Evolutionary conservation across 176 grass and related monocot genomes (phyloP), one percentile per base, ranked within the genome.

Genomic region (Avena sativa): DNA sequence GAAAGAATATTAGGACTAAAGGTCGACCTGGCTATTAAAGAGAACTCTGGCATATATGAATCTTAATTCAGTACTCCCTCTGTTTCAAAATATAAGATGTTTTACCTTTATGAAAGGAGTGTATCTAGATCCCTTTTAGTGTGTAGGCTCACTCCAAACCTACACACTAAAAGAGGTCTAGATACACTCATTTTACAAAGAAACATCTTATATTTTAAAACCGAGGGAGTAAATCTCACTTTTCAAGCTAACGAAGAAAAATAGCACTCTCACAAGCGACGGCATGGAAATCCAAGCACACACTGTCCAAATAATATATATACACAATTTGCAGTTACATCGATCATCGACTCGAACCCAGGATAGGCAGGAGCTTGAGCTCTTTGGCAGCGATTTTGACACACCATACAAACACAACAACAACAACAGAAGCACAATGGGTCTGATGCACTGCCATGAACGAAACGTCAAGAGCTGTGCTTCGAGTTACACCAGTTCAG

Each of bases 401-500:
- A 82, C 72, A 92, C 55, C 51, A 64, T n/a, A 44, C 23, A 91
- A 69, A 55, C 75, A 79, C 56, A 28, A 81, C 79, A 59, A 16
- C 79, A 59, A 16, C 79, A 59, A 16, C 71, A 80, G 3, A 56
- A 85, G 76, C 53, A 52, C 34, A 32, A 65, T 53, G 21, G 30
- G 82, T 63, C 78, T 65, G 62, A 57, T 40, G 83, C 63, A 8
- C 83, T 64, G 30, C 63, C 36, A 51, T 20, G 8, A 82, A 51
- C 40, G 4, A 82, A 61, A 68, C 81, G 74, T n/a, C 86, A 81
- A 32, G 28, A 62, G 60, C 60, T 46, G 19, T 88, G 77, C 48
- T 91, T 57, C 15, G 16, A 78, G 66, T 88, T 85, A 82, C 90
- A 83, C n/a, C 8, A 10, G 62, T 48, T 87, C 83, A 91, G 86